Base-by-base conservation (phyloP, 345 rosid genomes). In the Cardamine chenopodiifolia region DNA sequence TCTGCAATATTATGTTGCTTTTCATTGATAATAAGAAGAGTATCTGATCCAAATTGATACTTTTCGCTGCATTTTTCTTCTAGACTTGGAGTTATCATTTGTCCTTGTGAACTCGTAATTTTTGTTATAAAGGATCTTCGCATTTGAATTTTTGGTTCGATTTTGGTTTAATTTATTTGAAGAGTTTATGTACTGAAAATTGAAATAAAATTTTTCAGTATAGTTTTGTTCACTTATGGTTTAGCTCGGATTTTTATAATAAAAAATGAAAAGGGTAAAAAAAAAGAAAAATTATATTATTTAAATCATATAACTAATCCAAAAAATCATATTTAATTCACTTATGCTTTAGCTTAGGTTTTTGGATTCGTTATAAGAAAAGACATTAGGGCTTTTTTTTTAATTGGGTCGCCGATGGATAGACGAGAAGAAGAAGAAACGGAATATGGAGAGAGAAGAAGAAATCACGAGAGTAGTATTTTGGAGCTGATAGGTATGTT, bases 1-100 rank as follows among this genome's bases (percentile, higher is more conserved):
- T 31, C 59, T 44, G n/a, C 63, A 54, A 14, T 47, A 35, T 22
- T 47, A 42, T 70, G 31, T 77, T 77, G 34, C 67, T 62, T 71
- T 45, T 19, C 55, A 5, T 11, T 65, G 44, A 71, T 62, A 58
- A 66, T 76, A 70, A 61, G 32, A 29, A 60, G 20, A 61, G 28
- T 55, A 35, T 31, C 25, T 40, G 44, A 42, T 61, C 44, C 39
- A 48, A 28, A 50, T 52, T 54, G 10, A 55, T 40, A 40, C 71
- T 3, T 55, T 53, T 57, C 52, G 55, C 58, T 71, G 56, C 62
- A 42, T 48, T 72, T 57, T 64, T 3, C 7, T 40, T 20, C 3
- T 44, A 18, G 13, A 15, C 62, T 61, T 50, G 71, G 11, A 32
- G 13, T n/a, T 44, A 44, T 49, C 69, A 47, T 42, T 63, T 44